Conservation (phyloP, 2,329 filamentous ascomycete species). For the Aspergillus sp. region DNA sequence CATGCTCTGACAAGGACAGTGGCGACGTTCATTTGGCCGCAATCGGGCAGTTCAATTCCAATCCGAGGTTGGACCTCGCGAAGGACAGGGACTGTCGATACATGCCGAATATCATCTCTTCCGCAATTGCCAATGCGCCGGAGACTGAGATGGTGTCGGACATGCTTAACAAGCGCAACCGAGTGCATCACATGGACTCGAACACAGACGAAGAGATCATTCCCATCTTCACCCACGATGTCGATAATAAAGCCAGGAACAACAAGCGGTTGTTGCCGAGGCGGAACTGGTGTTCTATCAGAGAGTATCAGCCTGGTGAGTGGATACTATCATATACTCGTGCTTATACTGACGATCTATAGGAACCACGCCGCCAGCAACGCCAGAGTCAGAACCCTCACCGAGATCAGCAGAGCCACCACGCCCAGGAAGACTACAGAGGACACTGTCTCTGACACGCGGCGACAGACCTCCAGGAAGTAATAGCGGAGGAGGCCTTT, state of each 20-base stretch:
- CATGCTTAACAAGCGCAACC: constrained; percentile 88
- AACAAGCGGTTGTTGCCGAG: constrained; percentile 83
- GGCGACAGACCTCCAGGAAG: constrained; percentile 43
- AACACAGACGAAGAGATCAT: constrained; percentile 95
- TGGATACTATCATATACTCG: neutral
- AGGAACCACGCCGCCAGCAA: constrained; percentile 61
- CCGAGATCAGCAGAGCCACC: constrained; percentile 21
- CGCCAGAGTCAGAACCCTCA: constrained; percentile 44
- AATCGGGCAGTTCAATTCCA: constrained; percentile 90
- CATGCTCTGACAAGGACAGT: constrained; percentile 33
- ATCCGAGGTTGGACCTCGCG: constrained; percentile 67
- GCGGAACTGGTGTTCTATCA: constrained; percentile 92
- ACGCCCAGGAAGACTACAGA: constrained; percentile 36
- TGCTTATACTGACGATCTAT: constrained; percentile 42
- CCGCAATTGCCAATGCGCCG: constrained; percentile 86
- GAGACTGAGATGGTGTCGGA: constrained; percentile 82
- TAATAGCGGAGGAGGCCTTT: constrained; percentile 27
- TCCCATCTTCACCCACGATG: constrained; percentile 78
- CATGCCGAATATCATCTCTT: constrained; percentile 92
- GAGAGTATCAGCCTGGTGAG: constrained; percentile 66
- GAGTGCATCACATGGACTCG: constrained; percentile 52
- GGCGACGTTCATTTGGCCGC: constrained; percentile 91
- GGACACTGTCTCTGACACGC: constrained; percentile 54
- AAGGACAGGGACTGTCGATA: constrained; percentile 93
- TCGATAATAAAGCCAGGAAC: constrained; percentile 80